Base-by-base conservation (phyloP, 306 rosid species). In the Cicer bijugum region DNA sequence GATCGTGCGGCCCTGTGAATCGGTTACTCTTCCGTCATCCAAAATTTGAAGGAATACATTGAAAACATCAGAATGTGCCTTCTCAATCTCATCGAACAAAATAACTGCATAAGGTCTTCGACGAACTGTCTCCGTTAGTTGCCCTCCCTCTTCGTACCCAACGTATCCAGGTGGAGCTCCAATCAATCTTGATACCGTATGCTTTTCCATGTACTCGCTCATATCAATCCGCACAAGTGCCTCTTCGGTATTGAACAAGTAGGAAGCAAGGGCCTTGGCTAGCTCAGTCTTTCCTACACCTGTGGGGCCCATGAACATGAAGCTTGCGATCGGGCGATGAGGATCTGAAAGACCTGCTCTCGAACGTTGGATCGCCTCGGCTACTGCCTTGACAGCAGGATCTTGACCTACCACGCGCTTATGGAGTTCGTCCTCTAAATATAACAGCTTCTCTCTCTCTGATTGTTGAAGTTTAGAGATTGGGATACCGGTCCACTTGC, bases 81-180 rank as follows among this genome's bases (percentile, higher is more conserved):
- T 94, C 85, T 94, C 99, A 68, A 94, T 94, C 85, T 94, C 99
- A 9, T 94, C 99, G 56, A 91, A 94, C 82, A 94, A 83, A 68
- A 94, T 92, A 63, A 94, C 97, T 9, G 97, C 85, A 70, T 94
- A 94, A 0, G 99, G 97, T 80, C 97, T 86, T 84, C 97, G 88
- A 9, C 99, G 96, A 68, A 94, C 91, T n/a, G 75, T 85, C 84
- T 91, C 97, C 2, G 96, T 91, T 78, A 94, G 79, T 72, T 94
- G 99, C 62, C 99, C 99, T 16, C 99, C 99, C 83, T 94, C 99
- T 83, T 94, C 99, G 23, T 91, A 94, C 48, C 99, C 99, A 50
- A 91, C 97, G 72, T 94, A 94, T 77, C 99, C 99, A 47, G 99
- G 99, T 15, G 99, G 99, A 73, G 97, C 99, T 8, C 99, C 99